These are phyloP conservation scores for Zizania palustris DNA, from an alignment of 202 grass and related monocot species.

Conservation along the genomic window DNA sequence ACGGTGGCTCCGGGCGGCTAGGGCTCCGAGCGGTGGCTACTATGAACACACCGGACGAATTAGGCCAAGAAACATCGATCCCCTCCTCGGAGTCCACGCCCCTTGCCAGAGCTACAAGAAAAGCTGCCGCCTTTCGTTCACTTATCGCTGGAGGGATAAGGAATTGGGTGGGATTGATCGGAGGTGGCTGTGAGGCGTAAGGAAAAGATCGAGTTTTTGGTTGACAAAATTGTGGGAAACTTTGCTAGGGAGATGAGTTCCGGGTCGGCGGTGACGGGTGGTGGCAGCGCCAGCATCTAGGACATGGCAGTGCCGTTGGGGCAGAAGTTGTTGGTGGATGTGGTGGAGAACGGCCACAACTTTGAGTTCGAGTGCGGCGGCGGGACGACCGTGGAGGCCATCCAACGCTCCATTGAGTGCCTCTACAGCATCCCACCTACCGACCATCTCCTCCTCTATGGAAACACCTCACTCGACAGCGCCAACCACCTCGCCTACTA, in stretches of 20 bases:
- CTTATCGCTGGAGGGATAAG: constrained; percentile 2
- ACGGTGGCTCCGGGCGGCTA: no score
- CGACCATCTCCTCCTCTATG: constrained; percentile 87
- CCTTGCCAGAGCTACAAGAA: constrained; percentile 39
- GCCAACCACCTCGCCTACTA: no score
- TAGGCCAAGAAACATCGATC: constrained; percentile 35
- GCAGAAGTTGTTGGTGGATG: constrained; percentile 75
- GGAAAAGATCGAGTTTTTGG: neutral
- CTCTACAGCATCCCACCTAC: constrained; percentile 56
- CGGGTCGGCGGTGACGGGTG: constrained; percentile 78
- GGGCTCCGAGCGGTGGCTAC: no score
- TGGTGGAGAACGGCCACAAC: constrained; percentile 90
- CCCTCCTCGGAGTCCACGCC: neutral
- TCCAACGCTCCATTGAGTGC: constrained; percentile 66
- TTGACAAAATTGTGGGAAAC: neutral
- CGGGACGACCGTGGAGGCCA: constrained; percentile 61
- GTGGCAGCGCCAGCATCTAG: constrained; percentile 50
- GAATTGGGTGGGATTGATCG: constrained; percentile 1
- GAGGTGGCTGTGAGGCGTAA: neutral
- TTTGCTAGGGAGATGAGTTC: constrained; percentile 72
- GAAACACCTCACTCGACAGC: constrained; percentile 75
- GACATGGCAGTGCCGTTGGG: constrained; percentile 49
- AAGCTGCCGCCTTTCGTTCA: constrained; percentile 23
- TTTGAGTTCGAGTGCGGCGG: constrained; percentile 90
- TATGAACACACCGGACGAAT: constrained; percentile 45